Evolutionary conservation across 208 protist genomes (phyloP), one percentile per base, ranked within the genome.

Genomic region (Leishmania lainsoni): DNA sequence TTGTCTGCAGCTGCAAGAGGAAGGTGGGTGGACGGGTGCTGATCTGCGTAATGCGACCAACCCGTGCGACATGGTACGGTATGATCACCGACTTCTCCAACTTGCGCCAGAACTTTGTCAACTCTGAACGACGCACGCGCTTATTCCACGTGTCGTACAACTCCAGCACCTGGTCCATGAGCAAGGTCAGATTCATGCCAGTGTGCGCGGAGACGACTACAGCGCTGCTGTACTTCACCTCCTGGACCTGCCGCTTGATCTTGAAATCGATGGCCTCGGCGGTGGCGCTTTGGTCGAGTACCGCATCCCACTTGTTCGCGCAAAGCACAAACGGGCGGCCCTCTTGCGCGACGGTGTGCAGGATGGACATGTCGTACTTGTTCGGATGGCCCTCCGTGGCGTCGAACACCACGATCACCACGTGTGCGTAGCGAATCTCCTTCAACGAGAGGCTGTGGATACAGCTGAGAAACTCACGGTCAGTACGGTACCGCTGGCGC

Each of bases 281-380:
- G 16, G 94, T 97, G 17, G 93, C 93, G 68, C 87, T 92, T 70
- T 94, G 93, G 79, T 98, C 92, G 58, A 96, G 85, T 45, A 98
- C 95, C 0, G 93, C 89, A 84, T 98, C 96, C 95, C 96, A 98
- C 82, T 98, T 98, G 79, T 98, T 98, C 2, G 93, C 95, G 77
- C 92, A 97, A 16, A 98, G 86, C 17, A 98, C 63, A 80, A 98
- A 97, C 17, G 94, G 90, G 39, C 95, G 81, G 9, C 96, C 96
- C 83, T 98, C 95, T 39, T 91, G 77, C 5, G 94, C 94, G 26
- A 97, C 81, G 71, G 89, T 92, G 88, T 97, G 93, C 22, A 97
- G 86, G 10, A 98, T 85, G 16, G 94, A 90, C 92, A 98, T 97
- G 82, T 98, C 95, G 80, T 95, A 96, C 87, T 97, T 98, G 80